Base-by-base conservation (phyloP, 768 basidiomycete species). In the Panaeolus papilionaceus region DNA sequence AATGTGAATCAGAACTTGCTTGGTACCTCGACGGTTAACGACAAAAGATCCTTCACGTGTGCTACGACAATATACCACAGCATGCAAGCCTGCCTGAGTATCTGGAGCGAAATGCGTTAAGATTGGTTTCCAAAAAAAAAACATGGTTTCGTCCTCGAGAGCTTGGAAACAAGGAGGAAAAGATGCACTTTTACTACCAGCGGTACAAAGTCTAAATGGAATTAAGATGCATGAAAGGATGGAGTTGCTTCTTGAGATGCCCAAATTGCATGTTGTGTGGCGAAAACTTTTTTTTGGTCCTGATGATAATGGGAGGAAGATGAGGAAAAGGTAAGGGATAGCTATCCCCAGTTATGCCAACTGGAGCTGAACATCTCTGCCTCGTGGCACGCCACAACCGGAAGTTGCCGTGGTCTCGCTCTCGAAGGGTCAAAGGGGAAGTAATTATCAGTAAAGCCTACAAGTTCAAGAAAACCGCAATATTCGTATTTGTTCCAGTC, bases 261-360 rank as follows among this genome's bases (percentile, higher is more conserved):
- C 40, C 3, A 10, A 10, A 4, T 11, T 16, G 40, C 23, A 49
- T 2, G 2, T 26, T 23, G 12, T 16, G 23, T 23, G 4, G 47
- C n/a, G 7, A 58, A 10, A 58, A 16, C 12, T 33, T 58, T 28
- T 58, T 58, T 33, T 51, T 51, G 47, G 23, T 26, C 4, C 3
- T 28, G 49, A 51, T 51, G 23, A 6, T 51, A 28, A 37, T 58
- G 54, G 54, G 28, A 58, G 54, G 47, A 51, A 51, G 28, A n/a
- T 49, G 20, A 49, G 20, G 47, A 10, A 10, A 23, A 54, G 28
- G 47, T 49, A 20, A 49, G 20, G 47, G 23, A 10, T 20, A 45
- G 26, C 10, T 58, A 58, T 37, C 54, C 18, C 54, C 54, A 14
- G 47, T 58, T 58, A n/a, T 16, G 26, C 28, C 33, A 33, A 37